Conservation (phyloP, 1,139 yeast genomes). For the Nakaseomyces delphensis region DNA sequence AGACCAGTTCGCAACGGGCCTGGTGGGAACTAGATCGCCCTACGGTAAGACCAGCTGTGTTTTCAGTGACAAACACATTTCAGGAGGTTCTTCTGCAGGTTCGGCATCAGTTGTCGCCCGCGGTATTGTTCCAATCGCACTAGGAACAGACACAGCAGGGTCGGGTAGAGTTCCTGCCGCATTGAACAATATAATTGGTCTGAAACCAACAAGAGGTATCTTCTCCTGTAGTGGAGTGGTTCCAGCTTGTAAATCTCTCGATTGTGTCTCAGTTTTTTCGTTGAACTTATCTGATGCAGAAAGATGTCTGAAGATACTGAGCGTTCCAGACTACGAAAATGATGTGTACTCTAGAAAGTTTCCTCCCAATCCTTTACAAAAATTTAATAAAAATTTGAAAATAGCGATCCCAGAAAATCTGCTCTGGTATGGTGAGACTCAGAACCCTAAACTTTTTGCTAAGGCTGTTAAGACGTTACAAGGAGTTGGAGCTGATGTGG, state of each 20-base stretch:
- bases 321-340: conserved; percentile 56
- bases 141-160: conserved; percentile 99
- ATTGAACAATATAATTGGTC: conserved; percentile 78
- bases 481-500: conserved; percentile 48
- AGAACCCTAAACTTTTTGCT: conserved; percentile 61
- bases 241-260: conserved; percentile 94
- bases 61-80: conserved; percentile 64
- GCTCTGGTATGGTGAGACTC: conserved; percentile 71
- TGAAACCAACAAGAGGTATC: conserved; percentile 85
- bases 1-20: conserved; percentile 95
- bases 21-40: conserved; percentile 91
- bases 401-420: conserved; percentile 69
- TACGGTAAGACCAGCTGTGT: conserved; percentile 81
- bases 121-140: conserved; percentile 77
- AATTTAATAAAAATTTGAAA: conserved; percentile 50
- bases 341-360: conserved; percentile 75
- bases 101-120: conserved; percentile 83
- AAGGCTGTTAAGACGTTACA: conserved; percentile 52
- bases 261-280: conserved; percentile 82
- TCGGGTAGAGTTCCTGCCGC: conserved; percentile 98
- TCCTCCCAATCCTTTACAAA: conserved; percentile 56
- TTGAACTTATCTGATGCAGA: conserved; percentile 78
- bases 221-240: conserved; percentile 83
- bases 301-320: conserved; percentile 57
- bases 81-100: conserved; percentile 97